Conservation (phyloP, 2,329 filamentous ascomycete genomes). For the Pyrenochaeta sp. region DNA sequence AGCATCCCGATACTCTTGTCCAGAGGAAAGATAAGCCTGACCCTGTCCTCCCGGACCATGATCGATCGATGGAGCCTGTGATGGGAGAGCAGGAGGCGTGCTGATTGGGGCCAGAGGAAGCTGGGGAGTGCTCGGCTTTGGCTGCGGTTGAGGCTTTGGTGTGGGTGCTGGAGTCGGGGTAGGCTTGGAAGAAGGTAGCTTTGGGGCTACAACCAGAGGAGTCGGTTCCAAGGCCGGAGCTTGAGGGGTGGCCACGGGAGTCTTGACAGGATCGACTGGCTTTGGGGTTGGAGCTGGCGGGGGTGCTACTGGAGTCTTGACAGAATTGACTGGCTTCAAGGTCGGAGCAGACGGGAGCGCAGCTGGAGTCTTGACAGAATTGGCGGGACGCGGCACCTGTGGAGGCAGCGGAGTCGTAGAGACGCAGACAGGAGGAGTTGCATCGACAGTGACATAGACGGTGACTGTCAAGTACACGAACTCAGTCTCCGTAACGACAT, state of each 20-base stretch:
- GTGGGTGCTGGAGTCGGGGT: conserved; percentile 3
- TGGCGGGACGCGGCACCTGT: not conserved
- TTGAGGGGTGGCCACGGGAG: conserved; percentile 2
- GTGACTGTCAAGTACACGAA: conserved; percentile 29
- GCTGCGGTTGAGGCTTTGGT: not conserved
- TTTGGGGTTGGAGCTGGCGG: conserved; percentile 2
- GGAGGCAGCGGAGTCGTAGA: conserved; percentile 5
- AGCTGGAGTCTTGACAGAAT: conserved; percentile 1
- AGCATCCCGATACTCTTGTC: conserved; percentile 37
- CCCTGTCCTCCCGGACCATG: conserved; percentile 20
- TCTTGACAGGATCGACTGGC: conserved; percentile 5
- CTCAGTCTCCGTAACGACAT: conserved; percentile 29
- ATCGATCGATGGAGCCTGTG: conserved; percentile 16
- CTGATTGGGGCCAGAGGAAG: conserved; percentile 14
- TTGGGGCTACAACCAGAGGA: not conserved
- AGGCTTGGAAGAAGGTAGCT: conserved; percentile 1
- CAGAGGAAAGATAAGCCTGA: conserved; percentile 35
- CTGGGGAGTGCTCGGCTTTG: conserved; percentile 2
- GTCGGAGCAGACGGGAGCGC: conserved; percentile 6
- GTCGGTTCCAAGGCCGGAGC: not conserved
- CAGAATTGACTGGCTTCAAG: conserved; percentile 4
- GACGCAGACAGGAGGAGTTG: conserved; percentile 2
- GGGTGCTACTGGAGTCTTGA: not conserved
- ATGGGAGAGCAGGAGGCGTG: conserved; percentile 3
- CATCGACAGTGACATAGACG: conserved; percentile 16